Evolutionary conservation across 495 filamentous ascomycete genomes (phyloP), one percentile per base, ranked within the genome.

Genomic region (Hypoxylon lienhwacheense): DNA sequence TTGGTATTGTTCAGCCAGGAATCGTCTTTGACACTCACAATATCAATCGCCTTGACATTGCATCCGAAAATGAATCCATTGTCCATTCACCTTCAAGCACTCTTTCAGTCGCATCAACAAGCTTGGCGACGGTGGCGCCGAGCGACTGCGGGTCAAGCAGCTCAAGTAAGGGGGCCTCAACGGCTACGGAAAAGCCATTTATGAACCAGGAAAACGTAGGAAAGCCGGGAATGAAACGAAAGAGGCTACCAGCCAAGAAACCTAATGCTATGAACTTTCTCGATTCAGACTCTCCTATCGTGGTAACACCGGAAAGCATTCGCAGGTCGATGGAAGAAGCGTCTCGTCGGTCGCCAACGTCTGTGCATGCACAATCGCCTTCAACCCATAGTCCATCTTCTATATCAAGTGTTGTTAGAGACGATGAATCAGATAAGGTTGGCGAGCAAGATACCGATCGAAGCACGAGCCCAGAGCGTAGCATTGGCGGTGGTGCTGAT

Each of bases 381-480:
- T 65, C 64, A 11, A 53, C 33, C 16, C 62, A 59, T 20, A 70
- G 61, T 43, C 47, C 54, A 11, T 70, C 73, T 4, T 69, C 73
- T 3, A 45, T 64, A 5, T 65, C 70, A 2, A 75, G 65, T 43
- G 66, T 58, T 51, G 68, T 67, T 24, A 66, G 63, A 55, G 69
- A 69, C 25, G 64, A 69, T 43, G 52, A 50, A 14, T 67, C 68
- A 20, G 68, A 69, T 6, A 56, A 49, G 14, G 25, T 58, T 26
- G 53, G 54, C 15, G 66, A 75, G 32, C 64, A 65, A 32, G 70
- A 80, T 49, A 73, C 75, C 1, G 73, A 71, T 56, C 68, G 71
- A 41, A 74, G 65, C 28, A 80, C 77, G 0, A 73, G 74, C 34
- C 75, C 74, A 0, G 73, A 75, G 19, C 60, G 55, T 33, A 68